A percentile compares a stretch with the other conserved stretches of the same genome.
phyloP scores from a whole-genome alignment of 2,329 filamentous ascomycete genomes.

The Fusarium xylarioides region DNA sequence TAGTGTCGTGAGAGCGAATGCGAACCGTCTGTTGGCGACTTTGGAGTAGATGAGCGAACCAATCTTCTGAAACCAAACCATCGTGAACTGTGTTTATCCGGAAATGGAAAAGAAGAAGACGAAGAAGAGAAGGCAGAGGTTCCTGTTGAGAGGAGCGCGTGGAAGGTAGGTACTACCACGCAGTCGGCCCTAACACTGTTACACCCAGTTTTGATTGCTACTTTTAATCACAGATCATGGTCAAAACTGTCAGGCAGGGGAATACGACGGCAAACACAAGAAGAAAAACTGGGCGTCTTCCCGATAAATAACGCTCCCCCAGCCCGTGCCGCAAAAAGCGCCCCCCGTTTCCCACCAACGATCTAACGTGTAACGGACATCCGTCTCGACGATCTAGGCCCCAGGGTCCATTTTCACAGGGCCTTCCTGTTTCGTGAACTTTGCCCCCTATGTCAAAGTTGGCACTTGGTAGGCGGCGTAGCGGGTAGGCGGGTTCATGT shows the following conservation, averaged over 20 bases:
- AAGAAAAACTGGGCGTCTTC: neutral
- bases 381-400: neutral
- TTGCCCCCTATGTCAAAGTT: neutral
- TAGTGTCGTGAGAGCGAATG: conserved; percentile 46
- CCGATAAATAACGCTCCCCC: conserved; percentile 26
- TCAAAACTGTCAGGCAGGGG: neutral
- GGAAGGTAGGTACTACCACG: neutral
- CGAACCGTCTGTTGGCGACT: conserved; percentile 44
- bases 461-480: neutral
- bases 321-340: neutral
- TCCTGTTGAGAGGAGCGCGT: neutral
- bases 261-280: neutral
- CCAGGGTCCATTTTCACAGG: neutral
- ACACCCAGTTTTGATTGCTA: neutral
- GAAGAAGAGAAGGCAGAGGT: neutral
- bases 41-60: conserved; percentile 30
- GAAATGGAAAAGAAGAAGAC: neutral
- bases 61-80: conserved; percentile 19
- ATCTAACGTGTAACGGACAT: conserved; percentile 11
- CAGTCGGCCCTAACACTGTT: conserved; percentile 16
- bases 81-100: neutral
- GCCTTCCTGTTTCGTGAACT: neutral
- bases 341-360: neutral
- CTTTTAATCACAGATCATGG: neutral
- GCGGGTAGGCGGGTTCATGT: neutral